Base-by-base conservation (phyloP, 2,329 filamentous ascomycete species). In the Alternaria rosae region DNA sequence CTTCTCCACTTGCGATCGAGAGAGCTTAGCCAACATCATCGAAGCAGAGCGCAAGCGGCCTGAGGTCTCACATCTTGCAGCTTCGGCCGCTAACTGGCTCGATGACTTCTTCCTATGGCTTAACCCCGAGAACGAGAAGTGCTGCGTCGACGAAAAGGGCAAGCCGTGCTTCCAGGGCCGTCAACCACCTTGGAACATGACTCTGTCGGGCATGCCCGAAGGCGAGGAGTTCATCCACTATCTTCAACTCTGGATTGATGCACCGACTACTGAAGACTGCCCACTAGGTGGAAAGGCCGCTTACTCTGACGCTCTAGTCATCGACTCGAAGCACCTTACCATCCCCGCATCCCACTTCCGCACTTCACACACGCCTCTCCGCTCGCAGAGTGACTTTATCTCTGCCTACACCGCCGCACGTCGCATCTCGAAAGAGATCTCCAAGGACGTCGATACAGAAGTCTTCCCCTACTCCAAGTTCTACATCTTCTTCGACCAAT, bases 401-500 rank as follows among this genome's bases (percentile, higher is more conserved):
- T 86, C 89, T 26, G 93, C 95, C 0, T 97, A 98, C 78, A 89
- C 91, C 6, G 88, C 94, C 1, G 95, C 95, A 4, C 91, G 94
- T 17, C 92, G 95, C 62, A 97, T 99, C 65, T 89, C 94, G 0
- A 82, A 88, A 12, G 90, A 91, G 26, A 89, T 99, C 54, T 90
- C 86, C 13, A 80, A 86, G 55, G 85, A 86, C 54, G 94, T 93
- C 5, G 87, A 89, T 6, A 88, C 92, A 21, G 89, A 95, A 23
- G 90, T 99, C 4, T 99, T 99, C 85, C 93, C 95, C 0, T 99
- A 99, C 82, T 96, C 92, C 70, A 90, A 97, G 63, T 97, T 97
- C 79, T 99, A 99, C 83, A 94, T 99, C 78, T 99, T 98, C 86
- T 99, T 99, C 78, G 95, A 99, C 77, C 95, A 98, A 78, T 99